Evolutionary conservation across 805 yeast genomes (phyloP).

Genomic region (Schizosaccharomyces cryophilus): DNA sequence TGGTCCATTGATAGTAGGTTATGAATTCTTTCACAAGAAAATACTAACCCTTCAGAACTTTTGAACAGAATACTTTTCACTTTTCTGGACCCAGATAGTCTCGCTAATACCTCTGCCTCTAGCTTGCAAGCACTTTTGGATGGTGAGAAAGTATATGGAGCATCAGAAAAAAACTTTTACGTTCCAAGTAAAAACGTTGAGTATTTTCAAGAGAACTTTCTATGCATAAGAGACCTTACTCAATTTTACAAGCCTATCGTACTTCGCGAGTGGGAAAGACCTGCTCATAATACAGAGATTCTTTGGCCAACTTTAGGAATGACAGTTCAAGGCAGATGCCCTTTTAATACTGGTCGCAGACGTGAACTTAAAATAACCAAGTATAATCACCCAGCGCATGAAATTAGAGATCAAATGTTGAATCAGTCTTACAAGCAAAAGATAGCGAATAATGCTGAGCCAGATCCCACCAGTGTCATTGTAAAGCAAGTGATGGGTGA

Average conservation of each 20-base stretch:
- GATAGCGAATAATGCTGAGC: background rate
- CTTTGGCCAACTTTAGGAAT: background rate
- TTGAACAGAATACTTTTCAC: background rate
- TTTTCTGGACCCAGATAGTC: slow-evolving; percentile 2
- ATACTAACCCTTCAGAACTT: background rate
- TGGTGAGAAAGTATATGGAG: slow-evolving; percentile 68
- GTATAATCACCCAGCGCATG: background rate
- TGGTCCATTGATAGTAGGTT: slow-evolving; percentile 49
- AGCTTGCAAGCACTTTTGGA: slow-evolving; percentile 23
- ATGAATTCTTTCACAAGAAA: background rate
- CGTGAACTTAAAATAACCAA: background rate
- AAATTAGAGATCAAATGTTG: background rate
- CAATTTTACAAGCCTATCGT: slow-evolving; percentile 63
- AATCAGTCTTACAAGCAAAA: background rate
- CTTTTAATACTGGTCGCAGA: background rate
- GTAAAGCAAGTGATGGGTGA: background rate
- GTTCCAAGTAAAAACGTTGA: slow-evolving; percentile 67
- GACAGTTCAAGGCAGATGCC: background rate
- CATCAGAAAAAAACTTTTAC: slow-evolving; percentile 67
- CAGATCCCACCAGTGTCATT: background rate
- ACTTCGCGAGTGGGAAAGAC: slow-evolving; percentile 52
- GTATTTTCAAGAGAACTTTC: slow-evolving; percentile 50
- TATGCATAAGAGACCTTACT: slow-evolving; percentile 57
- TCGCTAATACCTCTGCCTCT: slow-evolving; percentile 17
- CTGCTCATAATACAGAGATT: slow-evolving; percentile 5